Evolutionary conservation across 1,284 basidiomycete species (phyloP), one percentile per base, ranked within the genome.

Genomic region (Ustilago hordei): DNA sequence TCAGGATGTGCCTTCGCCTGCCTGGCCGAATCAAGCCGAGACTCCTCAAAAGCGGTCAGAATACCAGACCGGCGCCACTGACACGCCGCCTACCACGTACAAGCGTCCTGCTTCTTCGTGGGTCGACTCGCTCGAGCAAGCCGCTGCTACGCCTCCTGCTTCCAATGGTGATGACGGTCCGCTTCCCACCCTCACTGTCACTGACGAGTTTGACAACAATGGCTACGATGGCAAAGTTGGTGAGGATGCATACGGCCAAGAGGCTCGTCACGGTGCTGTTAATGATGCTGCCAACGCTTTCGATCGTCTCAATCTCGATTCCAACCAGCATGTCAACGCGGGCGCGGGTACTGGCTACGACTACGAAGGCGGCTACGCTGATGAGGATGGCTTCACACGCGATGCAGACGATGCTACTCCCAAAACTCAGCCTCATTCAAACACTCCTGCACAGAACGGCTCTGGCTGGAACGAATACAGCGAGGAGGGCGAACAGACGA

Each of bases 41-140:
- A 45, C 60, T 1, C 60, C 59, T 13, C 56, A 59, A 45, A 35
- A 61, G 34, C 62, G 31, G 28, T 13, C 58, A 8, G 47, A 54
- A 28, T 31, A 61, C 8, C 52, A 48, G 52, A 17, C 56, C 7
- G 61, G 65, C n/a, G 55, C 50, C 34, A 63, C 64, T 6, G 64
- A 63, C 32, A 67, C 70, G 39, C 70, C 70, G 13, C 64, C 70
- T 7, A 50, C 61, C 39, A 67, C 61, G 0, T 68, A 72, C 69
- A 75, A 58, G 38, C 55, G 35, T 8, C 56, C 66, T 1, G 17
- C 74, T 34, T 68, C 64, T 35, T 64, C 64, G 8, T 76, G 69
- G 74, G 63, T 76, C 55, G 65, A 69, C 54, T 68, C 69, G 31
- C 69, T 76, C 59, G 74, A 76, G 54, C 60, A 68, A 39, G 74